Evolutionary conservation across 176 grass and related monocot species (phyloP), one percentile per base, ranked within the genome.

Genomic region (Melocanna baccifera): DNA sequence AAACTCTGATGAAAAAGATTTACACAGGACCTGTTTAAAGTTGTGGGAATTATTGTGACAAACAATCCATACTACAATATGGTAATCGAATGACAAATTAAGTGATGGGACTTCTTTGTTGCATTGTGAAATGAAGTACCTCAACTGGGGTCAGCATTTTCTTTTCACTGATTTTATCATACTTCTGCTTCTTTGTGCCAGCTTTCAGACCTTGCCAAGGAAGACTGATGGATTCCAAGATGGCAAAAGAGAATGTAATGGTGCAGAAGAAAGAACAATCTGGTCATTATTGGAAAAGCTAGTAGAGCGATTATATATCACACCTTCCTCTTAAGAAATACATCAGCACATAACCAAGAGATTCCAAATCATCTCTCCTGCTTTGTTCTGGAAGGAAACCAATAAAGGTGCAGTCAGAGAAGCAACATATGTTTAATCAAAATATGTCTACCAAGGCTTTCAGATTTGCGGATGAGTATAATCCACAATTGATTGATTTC

Each of bases 281-380:
- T 47, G 25, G 18, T 61, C 68, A 16, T 71, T 75, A 47, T 57
- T 61, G 9, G 16, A 80, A 67, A 75, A 70, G 62, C 76, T 23
- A 81, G 28, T 20, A 56, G 51, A 86, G 11, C 39, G 66, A 19
- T 77, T 45, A 37, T 42, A 55, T 39, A 50, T 63, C 76, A 37
- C 55, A 95, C 93, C 93, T 95, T 92, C 93, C 93, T 93, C 91
- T 92, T 73, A 96, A 87, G 72, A 93, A 96, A 84, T 96, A 96
- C 88, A 96, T 96, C 64, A 96, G 77, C 16, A 96, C 86, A 57
- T 93, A 96, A 89, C 34, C 34, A 5, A 36, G 34, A 36, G 34
- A 36, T 36, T 36, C 34, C 4, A 36, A 36, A 36, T 36, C 93
- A 85, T 96, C 93, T 78, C 93, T 90, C 72, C 93, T 84, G 86